Conservation (phyloP, 2,329 filamentous ascomycete species). For the Graphilbum fragrans region DNA sequence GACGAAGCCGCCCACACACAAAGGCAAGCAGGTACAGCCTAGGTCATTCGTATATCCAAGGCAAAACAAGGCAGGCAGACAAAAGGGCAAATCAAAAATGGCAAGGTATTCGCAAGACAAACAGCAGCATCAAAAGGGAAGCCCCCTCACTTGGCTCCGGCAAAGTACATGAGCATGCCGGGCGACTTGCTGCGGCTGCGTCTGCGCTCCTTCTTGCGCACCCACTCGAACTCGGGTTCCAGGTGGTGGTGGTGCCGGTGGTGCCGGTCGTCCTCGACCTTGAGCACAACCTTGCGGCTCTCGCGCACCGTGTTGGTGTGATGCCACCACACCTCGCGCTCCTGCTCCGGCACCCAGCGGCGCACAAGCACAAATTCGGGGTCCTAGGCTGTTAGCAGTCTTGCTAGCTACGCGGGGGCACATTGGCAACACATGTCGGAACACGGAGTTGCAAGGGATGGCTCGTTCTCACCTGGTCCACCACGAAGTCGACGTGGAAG, state of each 20-base stretch:
- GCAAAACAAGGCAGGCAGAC: not conserved
- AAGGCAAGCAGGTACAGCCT: no score
- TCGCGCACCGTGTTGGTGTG: slow-evolving; percentile 57
- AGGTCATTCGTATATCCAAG: no score
- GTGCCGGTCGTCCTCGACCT: slow-evolving; percentile 32
- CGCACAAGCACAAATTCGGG: slow-evolving; percentile 59
- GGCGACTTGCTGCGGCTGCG: slow-evolving; percentile 47
- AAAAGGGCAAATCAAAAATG: not conserved
- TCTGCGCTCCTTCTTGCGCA: slow-evolving; percentile 44
- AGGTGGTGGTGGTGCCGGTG: slow-evolving; percentile 27
- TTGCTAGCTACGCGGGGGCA: not conserved
- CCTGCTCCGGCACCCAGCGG: slow-evolving; percentile 57
- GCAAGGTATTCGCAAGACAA: not conserved
- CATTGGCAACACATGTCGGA: no score
- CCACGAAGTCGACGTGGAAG: slow-evolving; percentile 44
- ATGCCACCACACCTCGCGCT: slow-evolving; percentile 61
- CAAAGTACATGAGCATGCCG: slow-evolving; percentile 43
- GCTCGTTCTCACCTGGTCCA: slow-evolving; percentile 43
- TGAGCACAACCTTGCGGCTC: slow-evolving; percentile 27
- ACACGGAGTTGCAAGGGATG: no score
- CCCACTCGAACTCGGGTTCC: slow-evolving; percentile 36
- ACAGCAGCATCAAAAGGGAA: no score
- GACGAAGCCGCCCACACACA: no score
- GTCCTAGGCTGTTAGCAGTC: slow-evolving; percentile 36
- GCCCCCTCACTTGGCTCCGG: slow-evolving; percentile 30